Evolutionary conservation across 1,284 basidiomycete genomes (phyloP).

Genomic region (Boletus hoseneyae): DNA sequence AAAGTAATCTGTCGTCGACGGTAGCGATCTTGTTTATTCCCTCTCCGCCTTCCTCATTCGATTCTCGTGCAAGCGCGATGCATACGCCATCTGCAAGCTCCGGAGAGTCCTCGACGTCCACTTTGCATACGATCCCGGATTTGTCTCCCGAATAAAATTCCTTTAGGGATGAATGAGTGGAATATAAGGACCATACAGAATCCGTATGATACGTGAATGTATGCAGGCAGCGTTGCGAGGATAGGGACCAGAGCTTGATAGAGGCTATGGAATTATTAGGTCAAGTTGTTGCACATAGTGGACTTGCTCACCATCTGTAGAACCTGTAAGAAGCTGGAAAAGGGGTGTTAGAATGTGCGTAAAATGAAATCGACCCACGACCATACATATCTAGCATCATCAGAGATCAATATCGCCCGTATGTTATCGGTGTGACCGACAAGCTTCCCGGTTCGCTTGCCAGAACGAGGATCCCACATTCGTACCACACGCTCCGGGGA

Average conservation of each 20-base stretch:
- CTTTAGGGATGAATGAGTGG: constrained; percentile 84
- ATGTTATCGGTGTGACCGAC: constrained; percentile 98
- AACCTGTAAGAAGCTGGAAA: constrained; percentile 78
- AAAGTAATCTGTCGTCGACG: constrained; percentile 84
- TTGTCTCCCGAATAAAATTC: constrained; percentile 96
- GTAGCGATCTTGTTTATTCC: constrained; percentile 85
- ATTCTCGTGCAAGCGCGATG: constrained; percentile 76
- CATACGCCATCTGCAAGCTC: constrained; percentile 90
- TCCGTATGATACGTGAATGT: constrained; percentile 96
- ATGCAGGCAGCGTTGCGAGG: constrained; percentile 86
- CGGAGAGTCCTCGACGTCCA: constrained; percentile 80
- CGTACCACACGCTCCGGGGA: constrained; percentile 88
- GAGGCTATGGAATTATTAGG: constrained; percentile 48
- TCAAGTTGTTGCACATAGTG: not conserved
- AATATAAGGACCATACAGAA: constrained; percentile 92
- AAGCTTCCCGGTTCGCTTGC: constrained; percentile 68
- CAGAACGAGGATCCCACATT: constrained; percentile 90
- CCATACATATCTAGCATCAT: constrained; percentile 86
- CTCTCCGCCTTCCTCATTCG: constrained; percentile 40
- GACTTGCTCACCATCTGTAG: constrained; percentile 68
- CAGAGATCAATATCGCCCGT: constrained; percentile 81
- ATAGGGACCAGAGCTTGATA: constrained; percentile 90
- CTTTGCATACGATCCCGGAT: constrained; percentile 84
- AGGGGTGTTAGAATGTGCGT: constrained; percentile 18
- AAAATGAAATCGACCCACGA: constrained; percentile 2